Evolutionary conservation across 352 stramenopile genomes (phyloP).

Genomic region (Globisporangium orthogonon): DNA sequence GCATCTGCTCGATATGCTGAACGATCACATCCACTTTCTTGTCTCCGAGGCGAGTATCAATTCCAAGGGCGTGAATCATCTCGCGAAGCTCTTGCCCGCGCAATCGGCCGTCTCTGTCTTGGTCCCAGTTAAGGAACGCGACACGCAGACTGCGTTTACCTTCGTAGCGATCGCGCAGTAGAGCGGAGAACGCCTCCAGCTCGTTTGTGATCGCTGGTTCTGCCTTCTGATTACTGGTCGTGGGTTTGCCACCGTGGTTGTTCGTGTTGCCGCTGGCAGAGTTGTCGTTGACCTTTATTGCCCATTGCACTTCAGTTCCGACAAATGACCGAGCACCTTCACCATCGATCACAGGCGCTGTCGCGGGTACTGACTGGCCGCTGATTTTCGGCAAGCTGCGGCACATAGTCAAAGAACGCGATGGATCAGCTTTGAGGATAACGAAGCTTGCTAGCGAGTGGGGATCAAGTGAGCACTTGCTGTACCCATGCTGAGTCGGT

Average conservation of each 20-base stretch:
- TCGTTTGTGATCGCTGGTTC: neutral
- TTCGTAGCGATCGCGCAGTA: conserved; percentile 51
- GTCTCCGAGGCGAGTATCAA: conserved; percentile 26
- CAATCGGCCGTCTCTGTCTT: conserved; percentile 44
- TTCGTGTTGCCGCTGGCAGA: neutral
- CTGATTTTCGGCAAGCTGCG: neutral
- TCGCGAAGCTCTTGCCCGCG: conserved; percentile 27
- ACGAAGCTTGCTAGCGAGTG: neutral
- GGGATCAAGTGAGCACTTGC: neutral
- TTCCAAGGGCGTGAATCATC: conserved; percentile 36
- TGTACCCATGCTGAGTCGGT: neutral
- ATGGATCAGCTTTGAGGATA: neutral
- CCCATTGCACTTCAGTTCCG: conserved; percentile 29
- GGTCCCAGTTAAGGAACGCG: conserved; percentile 56
- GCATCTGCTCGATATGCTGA: conserved; percentile 23
- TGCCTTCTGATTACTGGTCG: neutral
- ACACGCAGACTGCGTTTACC: conserved; percentile 46
- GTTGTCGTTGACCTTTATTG: conserved; percentile 18
- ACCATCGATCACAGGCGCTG: neutral
- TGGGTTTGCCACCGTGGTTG: neutral
- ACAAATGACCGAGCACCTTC: neutral
- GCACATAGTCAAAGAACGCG: too few species aligned
- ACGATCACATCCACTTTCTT: conserved; percentile 32
- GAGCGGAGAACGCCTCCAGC: conserved; percentile 26
- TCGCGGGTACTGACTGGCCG: neutral